Conservation (phyloP, 139 green algal genomes). For the Yamagishiella unicocca region DNA sequence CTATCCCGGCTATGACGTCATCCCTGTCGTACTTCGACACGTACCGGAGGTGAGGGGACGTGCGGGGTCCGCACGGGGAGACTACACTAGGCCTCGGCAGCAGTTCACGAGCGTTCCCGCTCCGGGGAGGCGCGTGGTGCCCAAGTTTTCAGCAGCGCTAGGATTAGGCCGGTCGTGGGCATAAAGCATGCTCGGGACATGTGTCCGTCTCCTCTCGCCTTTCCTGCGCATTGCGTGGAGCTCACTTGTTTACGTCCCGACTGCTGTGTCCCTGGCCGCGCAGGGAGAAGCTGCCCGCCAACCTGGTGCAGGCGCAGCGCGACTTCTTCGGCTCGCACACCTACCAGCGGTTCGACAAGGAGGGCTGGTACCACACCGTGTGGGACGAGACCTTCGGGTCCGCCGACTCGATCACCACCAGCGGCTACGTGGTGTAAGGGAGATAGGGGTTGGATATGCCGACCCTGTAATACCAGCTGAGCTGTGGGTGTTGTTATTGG, state of each 20-base stretch:
- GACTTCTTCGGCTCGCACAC: conserved; percentile 99
- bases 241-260: neutral
- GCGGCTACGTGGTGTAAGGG: conserved; percentile 77
- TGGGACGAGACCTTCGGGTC: conserved; percentile 87
- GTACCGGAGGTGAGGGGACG: conserved; percentile 76
- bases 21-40: conserved; percentile 98
- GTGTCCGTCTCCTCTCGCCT: too few species aligned
- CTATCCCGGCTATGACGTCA: conserved; percentile 87
- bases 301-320: conserved; percentile 97
- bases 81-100: too few species aligned
- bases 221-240: neutral
- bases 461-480: too few species aligned
- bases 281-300: conserved; percentile 91
- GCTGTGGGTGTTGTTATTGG: too few species aligned
- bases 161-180: too few species aligned
- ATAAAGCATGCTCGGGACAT: too few species aligned
- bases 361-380: conserved; percentile 94
- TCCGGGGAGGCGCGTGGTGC: too few species aligned
- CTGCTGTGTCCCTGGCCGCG: neutral
- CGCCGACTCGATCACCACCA: conserved; percentile 94
- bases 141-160: too few species aligned
- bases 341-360: conserved; percentile 91
- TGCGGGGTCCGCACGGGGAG: neutral
- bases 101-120: too few species aligned
- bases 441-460: neutral